A percentile compares a stretch with the other conserved stretches of the same genome.
phyloP scores from a whole-genome alignment of 495 filamentous ascomycete species.

The Aspergillus hancockii region DNA sequence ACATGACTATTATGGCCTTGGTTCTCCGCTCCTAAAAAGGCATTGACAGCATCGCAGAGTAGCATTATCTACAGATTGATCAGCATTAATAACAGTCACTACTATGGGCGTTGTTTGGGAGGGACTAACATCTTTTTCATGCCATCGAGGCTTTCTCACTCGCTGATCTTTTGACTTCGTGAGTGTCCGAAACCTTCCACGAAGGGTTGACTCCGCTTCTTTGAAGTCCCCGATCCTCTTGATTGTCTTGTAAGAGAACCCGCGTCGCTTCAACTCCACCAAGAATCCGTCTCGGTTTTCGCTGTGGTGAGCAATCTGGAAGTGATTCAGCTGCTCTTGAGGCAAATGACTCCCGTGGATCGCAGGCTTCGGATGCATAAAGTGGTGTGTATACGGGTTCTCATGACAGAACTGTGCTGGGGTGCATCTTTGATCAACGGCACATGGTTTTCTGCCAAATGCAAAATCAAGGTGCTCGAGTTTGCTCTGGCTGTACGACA shows the following conservation, averaged over 20 bases:
- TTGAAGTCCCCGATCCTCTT: slow-evolving; percentile 61
- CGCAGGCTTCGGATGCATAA: not conserved
- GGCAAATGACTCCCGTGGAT: not conserved
- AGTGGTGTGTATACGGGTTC: not conserved
- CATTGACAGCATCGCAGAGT: slow-evolving; percentile 35
- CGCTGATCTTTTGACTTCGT: slow-evolving; percentile 75
- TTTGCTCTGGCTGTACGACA: slow-evolving; percentile 2
- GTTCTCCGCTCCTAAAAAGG: slow-evolving; percentile 32
- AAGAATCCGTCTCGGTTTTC: slow-evolving; percentile 63
- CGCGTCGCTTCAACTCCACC: slow-evolving; percentile 60
- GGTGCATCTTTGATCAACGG: not conserved
- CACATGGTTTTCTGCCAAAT: not conserved
- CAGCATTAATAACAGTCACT: slow-evolving; percentile 6
- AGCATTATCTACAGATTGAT: slow-evolving; percentile 33
- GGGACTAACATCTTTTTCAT: slow-evolving; percentile 69
- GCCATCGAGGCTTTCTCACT: slow-evolving; percentile 79
- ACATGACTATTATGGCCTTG: slow-evolving; percentile 10
- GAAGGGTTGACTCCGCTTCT: slow-evolving; percentile 85
- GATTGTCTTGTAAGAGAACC: slow-evolving; percentile 81
- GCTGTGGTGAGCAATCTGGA: slow-evolving; percentile 15
- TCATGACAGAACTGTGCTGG: not conserved
- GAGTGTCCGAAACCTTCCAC: slow-evolving; percentile 75
- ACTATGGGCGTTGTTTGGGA: not conserved
- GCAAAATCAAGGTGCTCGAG: not conserved
- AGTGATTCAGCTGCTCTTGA: not conserved